These are phyloP conservation scores for Cicer pinnatifidum DNA, from an alignment of 306 rosid species.

Conservation along the genomic window DNA sequence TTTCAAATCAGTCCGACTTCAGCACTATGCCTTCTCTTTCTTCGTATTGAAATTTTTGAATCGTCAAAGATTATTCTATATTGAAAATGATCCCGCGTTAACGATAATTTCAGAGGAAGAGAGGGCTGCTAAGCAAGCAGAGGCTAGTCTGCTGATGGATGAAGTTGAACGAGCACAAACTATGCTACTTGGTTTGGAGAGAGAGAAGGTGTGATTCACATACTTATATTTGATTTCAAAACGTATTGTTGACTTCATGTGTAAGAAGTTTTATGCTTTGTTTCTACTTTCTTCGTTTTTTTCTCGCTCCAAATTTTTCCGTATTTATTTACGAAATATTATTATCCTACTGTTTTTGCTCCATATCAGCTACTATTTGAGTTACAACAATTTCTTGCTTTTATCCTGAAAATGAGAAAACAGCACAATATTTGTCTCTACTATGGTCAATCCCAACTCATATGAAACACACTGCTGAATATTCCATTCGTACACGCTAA, in stretches of 20 bases:
- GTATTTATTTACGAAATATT: not conserved
- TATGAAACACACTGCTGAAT: not conserved
- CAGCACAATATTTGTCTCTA: not conserved
- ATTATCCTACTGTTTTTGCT: not conserved
- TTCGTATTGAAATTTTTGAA: conserved; percentile 18
- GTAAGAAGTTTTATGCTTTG: not conserved
- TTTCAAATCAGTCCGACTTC: conserved; percentile 34
- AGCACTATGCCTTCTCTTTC: conserved; percentile 35
- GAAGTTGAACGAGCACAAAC: conserved; percentile 64
- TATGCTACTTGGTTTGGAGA: conserved; percentile 58
- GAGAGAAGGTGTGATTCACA: conserved; percentile 54
- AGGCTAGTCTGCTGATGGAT: conserved; percentile 75
- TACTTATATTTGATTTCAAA: conserved; percentile 26
- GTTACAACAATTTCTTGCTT: not conserved
- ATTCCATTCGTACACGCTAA: not conserved
- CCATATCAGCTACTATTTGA: not conserved
- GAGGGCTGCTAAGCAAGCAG: conserved; percentile 88
- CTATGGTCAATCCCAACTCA: not conserved
- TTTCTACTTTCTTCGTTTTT: not conserved
- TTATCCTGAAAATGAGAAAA: not conserved
- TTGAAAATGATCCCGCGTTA: conserved; percentile 29
- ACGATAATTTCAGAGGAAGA: conserved; percentile 70
- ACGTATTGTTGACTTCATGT: not conserved
- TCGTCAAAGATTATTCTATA: conserved; percentile 11
- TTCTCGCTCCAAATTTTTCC: not conserved